These are phyloP conservation scores for Nemania sp. DNA, from an alignment of 2,329 filamentous ascomycete genomes.

Conservation along the genomic window DNA sequence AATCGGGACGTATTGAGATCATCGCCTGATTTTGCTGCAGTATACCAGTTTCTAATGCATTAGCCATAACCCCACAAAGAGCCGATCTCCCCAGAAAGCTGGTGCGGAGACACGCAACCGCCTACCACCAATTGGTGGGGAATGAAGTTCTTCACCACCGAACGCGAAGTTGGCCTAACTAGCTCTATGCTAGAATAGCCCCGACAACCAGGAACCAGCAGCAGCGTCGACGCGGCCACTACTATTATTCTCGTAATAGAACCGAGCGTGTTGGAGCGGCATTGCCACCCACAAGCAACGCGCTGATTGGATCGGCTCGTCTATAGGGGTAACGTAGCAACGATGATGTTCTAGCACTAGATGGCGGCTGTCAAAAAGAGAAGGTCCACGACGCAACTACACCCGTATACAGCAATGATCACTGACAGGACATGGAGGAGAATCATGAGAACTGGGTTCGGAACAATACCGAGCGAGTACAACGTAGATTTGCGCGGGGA, in stretches of 20 bases:
- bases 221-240: background rate
- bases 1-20: no score
- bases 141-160: background rate
- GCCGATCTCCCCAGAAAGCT: background rate
- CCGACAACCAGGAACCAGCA: background rate
- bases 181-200: background rate
- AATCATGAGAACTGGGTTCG: background rate
- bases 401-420: slow-evolving; percentile 8
- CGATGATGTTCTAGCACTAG: background rate
- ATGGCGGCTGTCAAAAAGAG: slow-evolving; percentile 1
- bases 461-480: background rate
- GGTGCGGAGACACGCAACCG: background rate
- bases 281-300: background rate
- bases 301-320: background rate
- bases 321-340: background rate
- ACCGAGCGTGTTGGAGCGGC: background rate
- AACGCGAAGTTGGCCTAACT: background rate
- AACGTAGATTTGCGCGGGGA: slow-evolving; percentile 3
- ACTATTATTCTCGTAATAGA: background rate
- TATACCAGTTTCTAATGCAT: background rate
- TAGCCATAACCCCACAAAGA: background rate
- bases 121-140: background rate
- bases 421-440: background rate
- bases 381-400: slow-evolving; percentile 1
- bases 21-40: no score